These are phyloP conservation scores for Colletotrichum costaricense DNA, from an alignment of 2,329 filamentous ascomycete genomes.

Conservation along the genomic window DNA sequence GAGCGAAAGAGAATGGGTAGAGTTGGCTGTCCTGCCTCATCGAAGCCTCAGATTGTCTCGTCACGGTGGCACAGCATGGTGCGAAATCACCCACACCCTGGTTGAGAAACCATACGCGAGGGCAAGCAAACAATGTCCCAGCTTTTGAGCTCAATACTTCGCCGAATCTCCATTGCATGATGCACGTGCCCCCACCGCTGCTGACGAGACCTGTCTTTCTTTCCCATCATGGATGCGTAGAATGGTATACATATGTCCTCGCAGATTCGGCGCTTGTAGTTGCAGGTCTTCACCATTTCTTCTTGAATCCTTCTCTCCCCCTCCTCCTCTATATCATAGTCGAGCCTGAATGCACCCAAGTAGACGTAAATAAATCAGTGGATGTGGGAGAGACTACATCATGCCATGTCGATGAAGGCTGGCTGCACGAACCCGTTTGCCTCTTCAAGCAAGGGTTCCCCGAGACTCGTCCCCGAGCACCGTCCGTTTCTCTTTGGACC, in stretches of 20 bases:
- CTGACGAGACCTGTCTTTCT: not conserved
- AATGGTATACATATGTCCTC: not conserved
- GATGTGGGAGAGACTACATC: not conserved
- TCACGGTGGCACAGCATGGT: conserved; percentile 21
- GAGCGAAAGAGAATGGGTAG: not conserved
- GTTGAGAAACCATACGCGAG: conserved; percentile 7
- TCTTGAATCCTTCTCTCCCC: too few species aligned
- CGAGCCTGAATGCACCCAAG: not conserved
- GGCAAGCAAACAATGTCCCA: conserved; percentile 24
- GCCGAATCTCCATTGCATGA: not conserved
- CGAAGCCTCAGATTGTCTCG: conserved; percentile 30
- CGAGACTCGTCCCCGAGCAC: conserved; percentile 7
- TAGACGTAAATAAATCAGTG: not conserved
- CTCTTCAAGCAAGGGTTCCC: not conserved
- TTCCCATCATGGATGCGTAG: not conserved
- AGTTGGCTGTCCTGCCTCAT: conserved; percentile 23
- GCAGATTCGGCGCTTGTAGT: not conserved
- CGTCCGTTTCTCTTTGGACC: not conserved
- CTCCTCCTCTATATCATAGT: not conserved
- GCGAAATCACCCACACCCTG: not conserved
- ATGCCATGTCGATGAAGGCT: not conserved
- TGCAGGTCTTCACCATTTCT: not conserved
- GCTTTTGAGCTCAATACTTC: not conserved
- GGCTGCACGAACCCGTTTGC: conserved; percentile 13
- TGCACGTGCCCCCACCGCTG: not conserved